These are phyloP conservation scores for Quercus robur DNA, from an alignment of 306 rosid species.

Conservation along the genomic window DNA sequence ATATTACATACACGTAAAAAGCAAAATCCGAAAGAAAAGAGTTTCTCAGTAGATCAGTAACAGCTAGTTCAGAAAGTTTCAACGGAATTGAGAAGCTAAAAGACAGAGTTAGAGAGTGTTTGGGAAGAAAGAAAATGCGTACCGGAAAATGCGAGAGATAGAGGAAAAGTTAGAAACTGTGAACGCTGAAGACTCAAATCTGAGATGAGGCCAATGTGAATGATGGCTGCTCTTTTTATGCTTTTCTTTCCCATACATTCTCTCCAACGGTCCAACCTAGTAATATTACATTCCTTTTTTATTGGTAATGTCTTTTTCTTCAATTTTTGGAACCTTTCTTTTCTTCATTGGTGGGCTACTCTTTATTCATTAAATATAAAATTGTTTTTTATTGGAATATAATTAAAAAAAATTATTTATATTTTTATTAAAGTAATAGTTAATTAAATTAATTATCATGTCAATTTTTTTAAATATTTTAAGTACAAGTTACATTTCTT, in stretches of 20 bases:
- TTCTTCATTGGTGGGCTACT: too few relatives aligned
- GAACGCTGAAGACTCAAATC: slow-evolving; percentile 1
- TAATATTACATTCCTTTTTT: not conserved
- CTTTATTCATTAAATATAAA: too few relatives aligned
- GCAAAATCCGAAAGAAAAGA: not conserved
- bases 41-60: not conserved
- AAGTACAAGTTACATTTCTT: too few relatives aligned
- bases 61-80: not conserved
- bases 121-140: not conserved
- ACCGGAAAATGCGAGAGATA: not conserved
- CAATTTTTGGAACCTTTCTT: too few relatives aligned
- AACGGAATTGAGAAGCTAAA: not conserved
- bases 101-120: not conserved
- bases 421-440: too few relatives aligned
- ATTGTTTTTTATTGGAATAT: too few relatives aligned
- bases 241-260: not conserved
- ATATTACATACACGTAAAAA: not conserved
- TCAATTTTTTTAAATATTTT: too few relatives aligned
- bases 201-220: not conserved
- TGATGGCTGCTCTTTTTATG: not conserved
- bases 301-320: too few relatives aligned
- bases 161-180: not conserved
- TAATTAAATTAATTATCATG: too few relatives aligned
- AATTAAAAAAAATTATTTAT: too few relatives aligned
- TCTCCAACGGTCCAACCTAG: not conserved